phyloP scores from a whole-genome alignment of 2,329 filamentous ascomycete species.

The Fusarium albosuccineum region DNA sequence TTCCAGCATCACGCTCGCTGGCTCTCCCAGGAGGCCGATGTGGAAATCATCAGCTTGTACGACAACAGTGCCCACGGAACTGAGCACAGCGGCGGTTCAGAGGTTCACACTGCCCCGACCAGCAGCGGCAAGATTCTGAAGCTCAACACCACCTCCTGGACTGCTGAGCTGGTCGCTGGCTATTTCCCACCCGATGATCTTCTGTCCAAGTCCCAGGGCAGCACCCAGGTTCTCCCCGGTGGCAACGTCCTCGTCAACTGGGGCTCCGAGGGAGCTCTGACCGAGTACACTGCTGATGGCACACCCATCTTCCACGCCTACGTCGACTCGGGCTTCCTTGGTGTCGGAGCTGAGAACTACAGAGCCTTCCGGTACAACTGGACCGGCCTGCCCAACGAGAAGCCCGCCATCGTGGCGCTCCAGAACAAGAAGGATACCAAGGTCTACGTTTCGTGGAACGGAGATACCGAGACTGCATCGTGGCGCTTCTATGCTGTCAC shows the following conservation, averaged over 20 bases:
- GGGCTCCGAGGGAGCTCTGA: constrained; percentile 64
- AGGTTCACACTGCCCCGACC: constrained; percentile 44
- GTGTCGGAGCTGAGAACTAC: constrained; percentile 62
- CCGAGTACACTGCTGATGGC: constrained; percentile 61
- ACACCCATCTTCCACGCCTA: constrained; percentile 66
- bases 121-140: constrained; percentile 63
- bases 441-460: constrained; percentile 67
- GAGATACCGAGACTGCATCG: constrained; percentile 58
- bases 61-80: constrained; percentile 66
- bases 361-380: constrained; percentile 67
- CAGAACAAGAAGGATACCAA: constrained; percentile 34
- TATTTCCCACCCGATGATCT: constrained; percentile 65
- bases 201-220: constrained; percentile 63
- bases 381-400: constrained; percentile 58
- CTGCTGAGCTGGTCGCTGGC: constrained; percentile 60
- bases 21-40: constrained; percentile 54
- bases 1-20: constrained; percentile 68
- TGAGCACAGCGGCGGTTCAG: constrained; percentile 52
- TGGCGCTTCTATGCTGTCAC: constrained; percentile 64
- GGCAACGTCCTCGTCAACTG: constrained; percentile 69
- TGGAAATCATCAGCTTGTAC: constrained; percentile 66
- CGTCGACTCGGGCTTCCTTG: constrained; percentile 55
- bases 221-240: constrained; percentile 65
- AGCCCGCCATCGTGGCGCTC: constrained; percentile 43
- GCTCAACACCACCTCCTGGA: constrained; percentile 60